These are phyloP conservation scores for Isatis lusitanica DNA, from an alignment of 441 rosid genomes.

Conservation along the genomic window DNA sequence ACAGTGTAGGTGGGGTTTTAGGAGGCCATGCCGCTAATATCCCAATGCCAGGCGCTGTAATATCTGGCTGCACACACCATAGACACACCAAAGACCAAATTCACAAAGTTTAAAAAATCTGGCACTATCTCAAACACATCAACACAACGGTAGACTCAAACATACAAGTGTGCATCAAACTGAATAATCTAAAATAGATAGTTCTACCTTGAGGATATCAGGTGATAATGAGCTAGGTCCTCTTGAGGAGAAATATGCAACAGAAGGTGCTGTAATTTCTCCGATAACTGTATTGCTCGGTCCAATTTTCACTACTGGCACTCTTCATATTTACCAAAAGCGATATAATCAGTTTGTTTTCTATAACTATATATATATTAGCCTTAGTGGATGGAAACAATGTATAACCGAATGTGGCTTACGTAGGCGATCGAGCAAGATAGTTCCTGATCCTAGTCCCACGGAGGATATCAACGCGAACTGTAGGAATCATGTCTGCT, in stretches of 20 bases:
- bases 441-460: slow-evolving; percentile 50
- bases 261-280: slow-evolving; percentile 53
- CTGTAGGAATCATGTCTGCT: slow-evolving; percentile 50
- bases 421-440: slow-evolving; percentile 37
- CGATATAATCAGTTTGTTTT: neutral
- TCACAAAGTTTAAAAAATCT: neutral
- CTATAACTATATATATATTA: neutral
- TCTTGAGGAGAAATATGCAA: slow-evolving; percentile 65
- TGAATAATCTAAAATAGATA: no score
- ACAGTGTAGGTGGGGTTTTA: slow-evolving; percentile 39
- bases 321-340: slow-evolving; percentile 35
- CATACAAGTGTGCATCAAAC: neutral
- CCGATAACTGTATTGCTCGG: slow-evolving; percentile 48
- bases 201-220: slow-evolving; percentile 60
- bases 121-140: neutral
- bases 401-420: neutral
- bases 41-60: slow-evolving; percentile 59
- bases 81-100: neutral
- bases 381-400: neutral
- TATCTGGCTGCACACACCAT: slow-evolving; percentile 52
- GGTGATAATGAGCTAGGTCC: slow-evolving; percentile 62
- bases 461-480: slow-evolving; percentile 45
- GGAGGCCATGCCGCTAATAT: slow-evolving; percentile 69
- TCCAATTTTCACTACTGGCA: slow-evolving; percentile 41
- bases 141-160: neutral